Evolutionary conservation across 108 stramenopile species (phyloP).

Genomic region (Stephanodiscus triporus): DNA sequence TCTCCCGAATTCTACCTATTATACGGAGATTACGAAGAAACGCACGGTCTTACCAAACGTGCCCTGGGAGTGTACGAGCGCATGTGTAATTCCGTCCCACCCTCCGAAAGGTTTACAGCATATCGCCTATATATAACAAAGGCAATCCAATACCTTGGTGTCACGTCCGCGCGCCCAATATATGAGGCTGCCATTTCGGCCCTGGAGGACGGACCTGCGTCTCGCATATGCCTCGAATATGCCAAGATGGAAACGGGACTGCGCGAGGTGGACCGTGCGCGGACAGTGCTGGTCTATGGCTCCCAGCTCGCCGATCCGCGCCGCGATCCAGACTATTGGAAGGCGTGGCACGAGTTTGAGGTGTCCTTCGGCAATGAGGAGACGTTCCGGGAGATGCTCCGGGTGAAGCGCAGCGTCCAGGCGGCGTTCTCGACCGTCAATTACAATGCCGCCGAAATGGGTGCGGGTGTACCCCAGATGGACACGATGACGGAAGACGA

Average conservation of each 20-base stretch:
- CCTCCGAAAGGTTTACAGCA: conserved; percentile 80
- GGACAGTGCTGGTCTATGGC: conserved; percentile 89
- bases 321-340: conserved; percentile 89
- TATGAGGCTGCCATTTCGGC: conserved; percentile 93
- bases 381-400: conserved; percentile 97
- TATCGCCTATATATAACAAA: conserved; percentile 92
- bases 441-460: conserved; percentile 91
- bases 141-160: conserved; percentile 87
- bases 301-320: conserved; percentile 96
- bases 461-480: conserved; percentile 51
- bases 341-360: conserved; percentile 97
- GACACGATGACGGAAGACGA: conserved; percentile 77
- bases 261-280: conserved; percentile 95
- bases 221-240: conserved; percentile 91
- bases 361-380: conserved; percentile 97
- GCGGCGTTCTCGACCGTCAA: conserved; percentile 91
- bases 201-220: conserved; percentile 76
- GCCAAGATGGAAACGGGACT: conserved; percentile 92
- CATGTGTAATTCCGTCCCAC: conserved; percentile 87
- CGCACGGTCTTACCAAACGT: conserved; percentile 91
- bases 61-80: conserved; percentile 90
- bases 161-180: conserved; percentile 87
- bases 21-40: conserved; percentile 96
- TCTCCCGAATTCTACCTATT: conserved; percentile 86
- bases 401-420: conserved; percentile 92